Evolutionary conservation across 306 rosid genomes (phyloP).

Genomic region (Heteromeles arbutifolia): DNA sequence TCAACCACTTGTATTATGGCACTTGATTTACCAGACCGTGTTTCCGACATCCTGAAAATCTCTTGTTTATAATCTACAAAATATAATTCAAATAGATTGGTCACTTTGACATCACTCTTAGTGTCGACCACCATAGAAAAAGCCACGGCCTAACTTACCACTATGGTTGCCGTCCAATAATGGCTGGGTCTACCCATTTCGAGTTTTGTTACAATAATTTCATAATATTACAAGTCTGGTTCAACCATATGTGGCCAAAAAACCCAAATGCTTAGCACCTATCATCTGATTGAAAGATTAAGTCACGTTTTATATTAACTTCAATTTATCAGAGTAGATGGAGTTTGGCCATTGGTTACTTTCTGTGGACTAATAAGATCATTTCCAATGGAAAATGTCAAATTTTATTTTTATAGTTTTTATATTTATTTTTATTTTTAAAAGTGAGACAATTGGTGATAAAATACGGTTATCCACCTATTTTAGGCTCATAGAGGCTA

Average conservation of each 20-base stretch:
- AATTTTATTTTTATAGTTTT: too few relatives aligned
- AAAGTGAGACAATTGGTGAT: too few relatives aligned
- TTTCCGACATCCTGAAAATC: too few relatives aligned
- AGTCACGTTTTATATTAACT: not conserved
- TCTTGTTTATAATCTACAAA: too few relatives aligned
- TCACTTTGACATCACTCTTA: too few relatives aligned
- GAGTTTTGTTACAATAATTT: not conserved
- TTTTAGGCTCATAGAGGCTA: too few relatives aligned
- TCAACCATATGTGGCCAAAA: not conserved
- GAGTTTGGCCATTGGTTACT: not conserved
- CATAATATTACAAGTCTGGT: not conserved
- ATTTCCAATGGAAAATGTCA: not conserved
- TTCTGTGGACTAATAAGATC: not conserved
- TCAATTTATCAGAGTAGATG: not conserved
- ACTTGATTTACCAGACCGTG: rapidly evolving
- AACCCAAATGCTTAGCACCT: not conserved
- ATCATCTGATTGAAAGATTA: not conserved
- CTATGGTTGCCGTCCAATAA: not conserved
- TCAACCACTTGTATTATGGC: too few relatives aligned
- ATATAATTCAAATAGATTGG: too few relatives aligned
- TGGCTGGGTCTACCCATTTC: not conserved
- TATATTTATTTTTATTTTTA: too few relatives aligned
- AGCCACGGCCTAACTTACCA: not conserved
- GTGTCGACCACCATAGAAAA: not conserved
- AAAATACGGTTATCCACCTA: rapidly evolving